Percentiles rank a stretch among this genome's conserved stretches.
Conservation (phyloP, 2,329 filamentous ascomycete genomes). For the Pyrenophora graminea region DNA sequence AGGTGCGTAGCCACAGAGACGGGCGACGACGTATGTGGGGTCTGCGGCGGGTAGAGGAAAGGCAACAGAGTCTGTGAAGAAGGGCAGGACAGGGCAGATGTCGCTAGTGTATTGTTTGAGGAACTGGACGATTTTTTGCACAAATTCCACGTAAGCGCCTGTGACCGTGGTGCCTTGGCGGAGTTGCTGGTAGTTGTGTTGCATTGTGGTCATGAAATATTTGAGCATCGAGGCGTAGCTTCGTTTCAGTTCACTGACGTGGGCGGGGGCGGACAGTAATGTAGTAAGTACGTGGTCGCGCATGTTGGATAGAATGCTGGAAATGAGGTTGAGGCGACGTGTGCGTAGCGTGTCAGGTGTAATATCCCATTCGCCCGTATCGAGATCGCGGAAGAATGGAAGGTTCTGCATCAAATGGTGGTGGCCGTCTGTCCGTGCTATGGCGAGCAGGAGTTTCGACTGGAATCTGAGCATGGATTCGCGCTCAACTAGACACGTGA, state of each 20-base stretch:
- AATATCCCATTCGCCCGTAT: constrained; percentile 52
- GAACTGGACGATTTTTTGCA: constrained; percentile 62
- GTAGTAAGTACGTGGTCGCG: constrained; percentile 52
- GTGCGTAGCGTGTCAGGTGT: constrained; percentile 58
- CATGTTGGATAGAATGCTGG: constrained; percentile 63
- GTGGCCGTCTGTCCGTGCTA: constrained; percentile 54
- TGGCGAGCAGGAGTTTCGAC: constrained; percentile 58
- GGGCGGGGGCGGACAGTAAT: constrained; percentile 32
- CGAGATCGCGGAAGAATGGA: constrained; percentile 56
- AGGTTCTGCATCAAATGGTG: constrained; percentile 61
- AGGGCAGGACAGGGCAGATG: constrained; percentile 60
- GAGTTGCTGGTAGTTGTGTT: constrained; percentile 62
- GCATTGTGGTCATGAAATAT: constrained; percentile 65
- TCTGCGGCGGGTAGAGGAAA: constrained; percentile 65
- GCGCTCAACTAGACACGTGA: constrained; percentile 62
- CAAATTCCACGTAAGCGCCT: constrained; percentile 64
- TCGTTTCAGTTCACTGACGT: constrained; percentile 46
- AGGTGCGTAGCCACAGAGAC: constrained; percentile 62
- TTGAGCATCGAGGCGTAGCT: constrained; percentile 58
- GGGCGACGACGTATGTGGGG: constrained; percentile 65
- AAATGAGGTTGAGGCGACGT: constrained; percentile 60
- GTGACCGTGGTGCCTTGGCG: constrained; percentile 46
- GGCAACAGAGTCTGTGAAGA: constrained; percentile 63
- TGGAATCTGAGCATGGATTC: constrained; percentile 66
- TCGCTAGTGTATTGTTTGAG: constrained; percentile 65